phyloP scores from a whole-genome alignment of 306 rosid genomes.

The Castanopsis chinensis region DNA sequence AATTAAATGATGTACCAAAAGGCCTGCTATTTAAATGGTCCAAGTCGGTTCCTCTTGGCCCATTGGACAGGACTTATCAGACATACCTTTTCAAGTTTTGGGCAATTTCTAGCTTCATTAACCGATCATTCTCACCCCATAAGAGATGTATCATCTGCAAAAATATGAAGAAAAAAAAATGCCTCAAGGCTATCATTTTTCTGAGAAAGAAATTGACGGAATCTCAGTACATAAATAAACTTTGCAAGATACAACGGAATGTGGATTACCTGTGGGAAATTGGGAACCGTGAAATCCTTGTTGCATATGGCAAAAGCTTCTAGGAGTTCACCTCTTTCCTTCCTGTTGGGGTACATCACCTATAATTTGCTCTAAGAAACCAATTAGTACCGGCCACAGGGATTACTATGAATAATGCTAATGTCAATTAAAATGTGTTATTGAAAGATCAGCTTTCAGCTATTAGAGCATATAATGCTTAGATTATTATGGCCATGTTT shows the following conservation, averaged over 20 bases:
- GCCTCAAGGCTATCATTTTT: not conserved
- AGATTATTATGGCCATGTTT: too few relatives aligned
- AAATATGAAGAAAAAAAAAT: not conserved
- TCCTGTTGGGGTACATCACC: slow-evolving; percentile 90
- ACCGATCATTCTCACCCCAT: slow-evolving; percentile 90
- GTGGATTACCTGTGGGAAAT: slow-evolving; percentile 57
- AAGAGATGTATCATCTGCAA: slow-evolving; percentile 45
- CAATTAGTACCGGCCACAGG: too few relatives aligned
- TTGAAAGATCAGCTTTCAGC: too few relatives aligned
- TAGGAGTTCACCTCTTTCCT: slow-evolving; percentile 75
- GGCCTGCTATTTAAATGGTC: too few relatives aligned
- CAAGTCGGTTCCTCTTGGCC: too few relatives aligned
- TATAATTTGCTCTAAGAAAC: slow-evolving; percentile 20
- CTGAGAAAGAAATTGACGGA: not conserved
- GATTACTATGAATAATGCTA: too few relatives aligned
- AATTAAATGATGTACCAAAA: too few relatives aligned
- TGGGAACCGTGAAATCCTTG: slow-evolving; percentile 49
- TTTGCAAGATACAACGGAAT: not conserved
- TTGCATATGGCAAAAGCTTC: slow-evolving; percentile 58
- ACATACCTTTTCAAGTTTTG: slow-evolving; percentile 70
- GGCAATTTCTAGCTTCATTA: slow-evolving; percentile 73
- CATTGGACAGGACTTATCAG: not conserved
- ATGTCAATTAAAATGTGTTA: too few relatives aligned
- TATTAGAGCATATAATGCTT: too few relatives aligned
- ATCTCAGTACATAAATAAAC: not conserved